Evolutionary conservation across 75 land plant species (phyloP).

Genomic region (Isoetes taiwanensis): DNA sequence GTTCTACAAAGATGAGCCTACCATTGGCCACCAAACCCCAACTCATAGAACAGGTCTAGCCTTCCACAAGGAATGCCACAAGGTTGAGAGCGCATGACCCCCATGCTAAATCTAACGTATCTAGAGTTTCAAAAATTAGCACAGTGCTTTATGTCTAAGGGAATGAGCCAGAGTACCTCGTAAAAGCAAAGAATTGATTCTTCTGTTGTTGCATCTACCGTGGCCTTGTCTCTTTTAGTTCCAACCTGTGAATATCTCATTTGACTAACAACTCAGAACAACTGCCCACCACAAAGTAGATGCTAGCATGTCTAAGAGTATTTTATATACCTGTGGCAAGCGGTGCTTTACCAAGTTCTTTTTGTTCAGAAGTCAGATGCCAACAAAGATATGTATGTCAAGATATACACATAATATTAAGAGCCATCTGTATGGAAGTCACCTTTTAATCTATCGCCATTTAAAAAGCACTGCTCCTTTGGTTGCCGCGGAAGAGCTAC

Average conservation of each 20-base stretch:
- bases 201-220: slow-evolving; percentile 65
- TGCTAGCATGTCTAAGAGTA: not conserved
- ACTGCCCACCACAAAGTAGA: no score
- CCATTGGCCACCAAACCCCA: slow-evolving; percentile 96
- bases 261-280: no score
- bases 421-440: not conserved
- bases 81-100: slow-evolving; percentile 93
- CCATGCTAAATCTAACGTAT: slow-evolving; percentile 61
- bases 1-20: slow-evolving; percentile 13
- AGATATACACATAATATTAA: not conserved
- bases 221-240: slow-evolving; percentile 62
- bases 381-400: no score
- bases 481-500: slow-evolving; percentile 72
- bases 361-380: slow-evolving; percentile 23
- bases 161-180: slow-evolving; percentile 33
- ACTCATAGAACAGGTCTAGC: slow-evolving; percentile 81
- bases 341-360: slow-evolving; percentile 25
- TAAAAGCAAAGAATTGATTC: slow-evolving; percentile 56
- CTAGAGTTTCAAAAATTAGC: slow-evolving; percentile 21
- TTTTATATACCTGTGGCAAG: slow-evolving; percentile 31
- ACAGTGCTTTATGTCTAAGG: not conserved
- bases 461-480: slow-evolving; percentile 65
- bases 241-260: slow-evolving; percentile 52
- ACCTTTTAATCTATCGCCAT: slow-evolving; percentile 67
- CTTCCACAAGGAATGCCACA: slow-evolving; percentile 95